phyloP scores from a whole-genome alignment of 164 flowering plant genomes.

The Vitis riparia region DNA sequence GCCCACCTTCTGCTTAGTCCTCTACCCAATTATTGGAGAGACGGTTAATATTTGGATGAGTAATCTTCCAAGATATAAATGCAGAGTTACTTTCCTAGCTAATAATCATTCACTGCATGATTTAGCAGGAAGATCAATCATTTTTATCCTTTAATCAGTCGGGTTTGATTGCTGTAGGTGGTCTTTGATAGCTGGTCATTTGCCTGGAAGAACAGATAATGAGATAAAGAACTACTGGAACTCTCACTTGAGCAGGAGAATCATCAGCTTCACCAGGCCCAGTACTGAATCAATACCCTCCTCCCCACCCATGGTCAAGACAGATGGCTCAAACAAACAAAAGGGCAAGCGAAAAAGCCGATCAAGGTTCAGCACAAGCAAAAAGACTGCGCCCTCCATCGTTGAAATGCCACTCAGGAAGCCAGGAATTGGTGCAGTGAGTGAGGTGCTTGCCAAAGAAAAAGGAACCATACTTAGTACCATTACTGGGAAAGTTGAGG shows the following conservation, averaged over 20 bases:
- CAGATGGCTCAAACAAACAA: slow-evolving; percentile 7
- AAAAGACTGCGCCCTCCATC: neutral
- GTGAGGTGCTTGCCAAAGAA: too few species aligned
- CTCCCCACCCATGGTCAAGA: slow-evolving; percentile 4
- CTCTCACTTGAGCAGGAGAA: slow-evolving; percentile 29
- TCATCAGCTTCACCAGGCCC: slow-evolving; percentile 23
- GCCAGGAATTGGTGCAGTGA: too few species aligned
- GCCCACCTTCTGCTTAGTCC: too few species aligned
- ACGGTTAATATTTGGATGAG: too few species aligned
- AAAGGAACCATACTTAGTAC: too few species aligned
- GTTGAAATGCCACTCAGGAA: neutral
- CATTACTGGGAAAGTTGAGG: neutral
- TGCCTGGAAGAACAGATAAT: slow-evolving; percentile 41
- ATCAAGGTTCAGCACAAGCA: slow-evolving; percentile 8
- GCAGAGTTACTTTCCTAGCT: too few species aligned
- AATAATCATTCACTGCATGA: too few species aligned
- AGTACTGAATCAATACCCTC: neutral
- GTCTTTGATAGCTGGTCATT: slow-evolving; percentile 37
- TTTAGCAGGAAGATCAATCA: too few species aligned
- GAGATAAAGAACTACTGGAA: slow-evolving; percentile 46
- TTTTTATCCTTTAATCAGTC: neutral
- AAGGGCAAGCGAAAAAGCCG: slow-evolving; percentile 13
- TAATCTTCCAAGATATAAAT: too few species aligned
- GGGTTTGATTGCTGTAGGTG: slow-evolving; percentile 21
- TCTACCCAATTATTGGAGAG: too few species aligned